These are phyloP conservation scores for Phoenix roebelenii DNA, from an alignment of 176 grass and related monocot species.

Conservation along the genomic window DNA sequence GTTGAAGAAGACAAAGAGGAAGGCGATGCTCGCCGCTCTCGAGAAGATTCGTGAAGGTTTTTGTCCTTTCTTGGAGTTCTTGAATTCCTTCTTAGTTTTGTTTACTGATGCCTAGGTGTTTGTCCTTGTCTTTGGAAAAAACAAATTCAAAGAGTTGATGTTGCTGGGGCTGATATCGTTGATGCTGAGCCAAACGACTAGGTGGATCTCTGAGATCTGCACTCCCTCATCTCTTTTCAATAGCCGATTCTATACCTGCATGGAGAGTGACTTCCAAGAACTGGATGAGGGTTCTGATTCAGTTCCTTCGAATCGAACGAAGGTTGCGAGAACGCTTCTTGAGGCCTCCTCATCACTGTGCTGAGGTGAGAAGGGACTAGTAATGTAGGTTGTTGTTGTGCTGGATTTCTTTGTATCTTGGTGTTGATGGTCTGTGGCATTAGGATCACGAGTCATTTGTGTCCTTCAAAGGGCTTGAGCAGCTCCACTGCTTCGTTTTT, in stretches of 20 bases:
- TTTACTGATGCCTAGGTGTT: conserved; percentile 5
- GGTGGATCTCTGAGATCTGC: conserved; percentile 81
- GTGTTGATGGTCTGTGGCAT: neutral
- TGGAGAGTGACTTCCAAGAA: conserved; percentile 40
- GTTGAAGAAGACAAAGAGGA: conserved; percentile 87
- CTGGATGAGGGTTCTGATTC: neutral
- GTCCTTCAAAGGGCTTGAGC: conserved; percentile 76
- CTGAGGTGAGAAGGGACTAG: conserved; percentile 27
- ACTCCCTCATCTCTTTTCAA: conserved; percentile 55
- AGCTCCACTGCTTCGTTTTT: conserved; percentile 79
- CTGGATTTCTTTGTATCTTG: neutral
- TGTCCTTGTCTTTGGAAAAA: conserved; percentile 12
- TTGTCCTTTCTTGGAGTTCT: neutral
- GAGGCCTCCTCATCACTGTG: conserved; percentile 31
- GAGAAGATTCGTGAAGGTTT: conserved; percentile 90
- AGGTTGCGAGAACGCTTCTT: conserved; percentile 17
- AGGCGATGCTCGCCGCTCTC: conserved; percentile 84
- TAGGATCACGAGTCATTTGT: conserved; percentile 95
- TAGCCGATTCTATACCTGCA: conserved; percentile 68
- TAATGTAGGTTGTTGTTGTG: neutral
- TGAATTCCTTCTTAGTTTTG: neutral
- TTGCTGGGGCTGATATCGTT: conserved; percentile 80
- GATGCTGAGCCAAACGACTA: conserved; percentile 80
- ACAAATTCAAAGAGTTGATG: conserved; percentile 65
- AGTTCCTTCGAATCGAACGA: conserved; percentile 26